Evolutionary conservation across 306 rosid species (phyloP), one percentile per base, ranked within the genome.

Genomic region (Corylus avellana): DNA sequence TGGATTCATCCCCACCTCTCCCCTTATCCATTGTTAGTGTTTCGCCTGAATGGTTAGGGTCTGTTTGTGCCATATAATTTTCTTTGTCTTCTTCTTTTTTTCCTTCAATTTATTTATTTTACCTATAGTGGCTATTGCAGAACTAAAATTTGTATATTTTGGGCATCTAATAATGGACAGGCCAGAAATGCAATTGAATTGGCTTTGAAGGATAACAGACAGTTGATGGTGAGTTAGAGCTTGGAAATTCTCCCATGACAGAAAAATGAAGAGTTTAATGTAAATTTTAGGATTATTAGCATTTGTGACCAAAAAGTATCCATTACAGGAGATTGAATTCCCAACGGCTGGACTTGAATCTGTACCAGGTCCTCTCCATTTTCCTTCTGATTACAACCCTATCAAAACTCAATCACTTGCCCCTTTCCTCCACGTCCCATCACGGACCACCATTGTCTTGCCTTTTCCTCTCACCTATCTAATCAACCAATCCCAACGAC

Each of bases 341-440:
- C 98, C 98, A 25, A 92, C 98, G 32, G 87, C 98, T 67, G 98
- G 97, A 81, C 98, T 95, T 51, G 87, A 78, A 50, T 92, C 98
- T 4, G 98, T 92, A 64, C 97, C 98, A 92, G 98, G 98, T 94
- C 85, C 75, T 69, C 66, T 78, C 57, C 78, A 44, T 74, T 56
- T 47, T 62, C 79, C 47, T 80, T 79, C 10, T 50, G 25, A 22
- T 22, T 22, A 22, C 25, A 22, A 22, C 25, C 25, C 25, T 22
- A 22, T 22, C 25, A 22, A 22, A 22, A 22, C 25, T 22, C 25
- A 22, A 22, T 22, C 25, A 22, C 25, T 22, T 22, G 25, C 25
- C 25, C 25, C 25, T 22, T 22, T 22, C 25, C 25, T 22, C 25
- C 25, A 22, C 25, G 32, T 29, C 32, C 32, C 32, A 29, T 2